Evolutionary conservation across 208 protist genomes (phyloP), one percentile per base, ranked within the genome.

Genomic region (Wallacemonas collosoma): DNA sequence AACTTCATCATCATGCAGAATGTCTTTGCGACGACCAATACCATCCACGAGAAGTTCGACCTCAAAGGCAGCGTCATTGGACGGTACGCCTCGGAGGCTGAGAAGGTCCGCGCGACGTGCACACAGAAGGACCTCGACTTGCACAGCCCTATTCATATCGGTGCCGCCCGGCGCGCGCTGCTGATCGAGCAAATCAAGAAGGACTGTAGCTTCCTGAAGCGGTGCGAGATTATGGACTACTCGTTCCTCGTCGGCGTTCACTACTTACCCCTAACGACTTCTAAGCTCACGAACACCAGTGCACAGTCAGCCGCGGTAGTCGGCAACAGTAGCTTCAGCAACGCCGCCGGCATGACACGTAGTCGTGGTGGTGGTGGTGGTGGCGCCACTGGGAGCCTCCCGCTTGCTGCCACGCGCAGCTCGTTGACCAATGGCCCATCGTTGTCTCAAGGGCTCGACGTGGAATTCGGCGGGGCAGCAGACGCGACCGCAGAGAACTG

Each of bases 1-100:
- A 88, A 87, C 68, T 89, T 98, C 63, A 85, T 98, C 61, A 90
- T 98, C 51, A 98, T 98, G 96, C 87, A 95, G 64, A 98, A 98
- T 81, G 89, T 98, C 8, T 98, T 98, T 75, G 90, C 89, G 2
- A 97, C 94, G 39, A 86, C 83, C 9, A 90, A 91, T 68, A 89
- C 83, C 8, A 98, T 98, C 65, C 86, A 97, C 70, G 87, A 94
- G 58, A 96, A 93, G 71, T 98, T 95, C 63, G 96, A 98, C 77
- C 73, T 98, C 14, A 98, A 98, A 70, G 96, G 96, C 51, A 97
- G 91, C 76, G 97, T 93, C 2, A 89, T 97, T 38, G 93, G 93
- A 36, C 88, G 96, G 44, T 94, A 86, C 65, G 93, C 93, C 50
- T 90, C 87, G 12, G 84, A 87, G 14, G 76, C 65, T 0, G 93